Evolutionary conservation across 2,329 filamentous ascomycete species (phyloP).

Genomic region (Penicillium thymicola): DNA sequence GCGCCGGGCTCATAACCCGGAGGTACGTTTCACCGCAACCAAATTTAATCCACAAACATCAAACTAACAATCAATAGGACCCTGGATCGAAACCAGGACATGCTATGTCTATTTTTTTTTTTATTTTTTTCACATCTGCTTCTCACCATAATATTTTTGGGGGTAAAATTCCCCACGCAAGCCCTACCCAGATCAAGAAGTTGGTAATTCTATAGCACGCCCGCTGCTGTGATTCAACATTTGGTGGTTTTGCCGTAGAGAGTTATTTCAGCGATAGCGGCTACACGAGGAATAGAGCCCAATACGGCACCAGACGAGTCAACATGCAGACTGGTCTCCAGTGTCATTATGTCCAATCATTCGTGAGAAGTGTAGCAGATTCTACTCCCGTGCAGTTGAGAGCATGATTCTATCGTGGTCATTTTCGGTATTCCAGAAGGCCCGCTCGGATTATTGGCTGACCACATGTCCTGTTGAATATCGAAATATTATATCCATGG

Average conservation of each 20-base stretch:
- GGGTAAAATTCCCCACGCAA: not conserved
- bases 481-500: not conserved
- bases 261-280: too few relatives aligned
- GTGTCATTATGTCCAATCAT: too few relatives aligned
- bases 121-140: not conserved
- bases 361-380: too few relatives aligned
- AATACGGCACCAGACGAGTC: too few relatives aligned
- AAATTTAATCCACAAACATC: not conserved
- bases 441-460: not conserved
- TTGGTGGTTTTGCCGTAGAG: too few relatives aligned
- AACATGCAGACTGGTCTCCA: too few relatives aligned
- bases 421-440: not conserved
- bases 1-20: conserved; percentile 50
- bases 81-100: conserved; percentile 4
- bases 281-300: too few relatives aligned
- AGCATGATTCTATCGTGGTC: not conserved
- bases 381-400: not conserved
- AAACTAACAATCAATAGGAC: not conserved
- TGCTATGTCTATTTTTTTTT: not conserved
- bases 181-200: not conserved
- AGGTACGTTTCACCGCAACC: conserved; percentile 23
- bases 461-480: not conserved
- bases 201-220: not conserved
- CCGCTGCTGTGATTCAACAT: not conserved
- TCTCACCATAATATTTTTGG: not conserved